Evolutionary conservation across 352 stramenopile genomes (phyloP).

Genomic region (Phytophthora kernoviae): DNA sequence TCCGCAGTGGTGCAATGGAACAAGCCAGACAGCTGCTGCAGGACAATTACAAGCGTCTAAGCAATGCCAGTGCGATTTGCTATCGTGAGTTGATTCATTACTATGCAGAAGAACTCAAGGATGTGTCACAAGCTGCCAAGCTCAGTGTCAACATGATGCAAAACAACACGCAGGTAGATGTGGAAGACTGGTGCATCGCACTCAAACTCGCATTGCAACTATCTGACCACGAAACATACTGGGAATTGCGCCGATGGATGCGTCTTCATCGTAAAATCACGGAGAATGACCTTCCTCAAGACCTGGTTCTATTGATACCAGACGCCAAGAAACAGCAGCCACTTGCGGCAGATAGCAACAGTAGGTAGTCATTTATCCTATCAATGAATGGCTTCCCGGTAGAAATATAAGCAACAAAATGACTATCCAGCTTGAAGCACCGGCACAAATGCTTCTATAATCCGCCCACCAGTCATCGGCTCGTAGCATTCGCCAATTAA

Average conservation of each 20-base stretch:
- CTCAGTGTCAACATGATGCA: constrained; percentile 75
- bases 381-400: too few relatives aligned
- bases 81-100: constrained; percentile 66
- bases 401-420: too few relatives aligned
- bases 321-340: too few relatives aligned
- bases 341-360: too few relatives aligned
- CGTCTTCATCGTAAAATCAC: too few relatives aligned
- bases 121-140: constrained; percentile 44
- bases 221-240: constrained; percentile 61
- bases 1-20: constrained; percentile 12
- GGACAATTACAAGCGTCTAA: constrained; percentile 46
- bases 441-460: too few relatives aligned
- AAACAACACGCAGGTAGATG: constrained; percentile 54
- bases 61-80: constrained; percentile 46
- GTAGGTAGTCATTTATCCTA: too few relatives aligned
- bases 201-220: constrained; percentile 53
- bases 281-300: too few relatives aligned
- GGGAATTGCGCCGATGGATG: constrained; percentile 54
- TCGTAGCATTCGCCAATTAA: too few relatives aligned
- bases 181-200: constrained; percentile 62
- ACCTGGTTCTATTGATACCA: too few relatives aligned
- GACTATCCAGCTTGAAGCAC: too few relatives aligned
- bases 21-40: constrained; percentile 10
- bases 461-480: too few relatives aligned
- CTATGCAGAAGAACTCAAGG: constrained; percentile 43